Conservation (phyloP, 352 stramenopile species). For the Pythium pyrilobum region DNA sequence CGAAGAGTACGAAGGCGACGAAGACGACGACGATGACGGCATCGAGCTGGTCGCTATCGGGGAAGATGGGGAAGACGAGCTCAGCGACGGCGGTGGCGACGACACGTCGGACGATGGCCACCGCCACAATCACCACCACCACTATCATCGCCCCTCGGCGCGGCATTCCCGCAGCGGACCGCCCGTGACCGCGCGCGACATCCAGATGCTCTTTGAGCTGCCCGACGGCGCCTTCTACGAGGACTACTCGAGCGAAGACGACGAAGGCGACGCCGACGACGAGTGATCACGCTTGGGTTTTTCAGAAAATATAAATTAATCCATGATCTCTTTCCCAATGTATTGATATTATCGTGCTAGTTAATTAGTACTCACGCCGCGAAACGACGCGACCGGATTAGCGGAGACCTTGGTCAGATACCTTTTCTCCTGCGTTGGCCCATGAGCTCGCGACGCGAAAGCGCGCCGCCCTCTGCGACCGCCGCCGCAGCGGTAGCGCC, state of each 20-base stretch:
- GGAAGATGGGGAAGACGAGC: constrained; percentile 30
- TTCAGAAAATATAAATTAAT: neutral
- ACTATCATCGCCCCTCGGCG: neutral
- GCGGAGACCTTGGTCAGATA: neutral
- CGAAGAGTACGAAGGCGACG: constrained; percentile 23
- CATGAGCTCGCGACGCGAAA: constrained; percentile 29
- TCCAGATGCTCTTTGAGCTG: constrained; percentile 69
- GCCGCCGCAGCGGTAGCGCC: neutral
- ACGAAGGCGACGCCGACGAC: constrained; percentile 60
- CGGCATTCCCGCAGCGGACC: neutral
- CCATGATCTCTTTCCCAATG: too few relatives aligned
- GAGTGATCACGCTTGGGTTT: constrained; percentile 3
- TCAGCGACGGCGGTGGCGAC: constrained; percentile 15
- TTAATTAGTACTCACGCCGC: neutral
- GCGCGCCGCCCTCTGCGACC: neutral
- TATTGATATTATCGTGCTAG: too few relatives aligned
- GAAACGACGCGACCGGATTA: constrained; percentile 6
- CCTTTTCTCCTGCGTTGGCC: neutral
- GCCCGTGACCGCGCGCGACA: constrained; percentile 30
- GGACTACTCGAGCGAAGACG: constrained; percentile 74
- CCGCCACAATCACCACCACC: neutral
- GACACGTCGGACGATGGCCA: constrained; percentile 12
- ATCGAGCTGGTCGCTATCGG: constrained; percentile 29
- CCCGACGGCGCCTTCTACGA: constrained; percentile 66
- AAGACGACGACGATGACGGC: constrained; percentile 32